A percentile compares a stretch with the other conserved stretches of the same genome.
phyloP scores from a whole-genome alignment of 2,329 filamentous ascomycete species.

The Xylariaceae sp. region DNA sequence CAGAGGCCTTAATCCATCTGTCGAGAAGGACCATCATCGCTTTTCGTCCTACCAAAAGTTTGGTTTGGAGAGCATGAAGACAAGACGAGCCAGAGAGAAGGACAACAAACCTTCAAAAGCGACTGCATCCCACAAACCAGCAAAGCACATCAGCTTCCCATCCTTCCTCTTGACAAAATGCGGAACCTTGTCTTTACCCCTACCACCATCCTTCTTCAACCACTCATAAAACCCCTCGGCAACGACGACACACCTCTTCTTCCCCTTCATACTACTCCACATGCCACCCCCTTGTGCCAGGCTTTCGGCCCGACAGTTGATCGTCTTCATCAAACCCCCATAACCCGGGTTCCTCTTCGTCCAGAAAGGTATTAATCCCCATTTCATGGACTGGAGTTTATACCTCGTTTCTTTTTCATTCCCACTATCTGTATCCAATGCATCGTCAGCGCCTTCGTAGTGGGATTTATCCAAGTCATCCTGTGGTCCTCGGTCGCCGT shows the following conservation, averaged over 20 bases:
- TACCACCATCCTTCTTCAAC: constrained; percentile 72
- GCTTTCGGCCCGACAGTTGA: constrained; percentile 93
- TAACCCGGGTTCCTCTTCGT: constrained; percentile 82
- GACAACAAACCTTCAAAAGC: constrained; percentile 63
- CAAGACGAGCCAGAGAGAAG: background rate
- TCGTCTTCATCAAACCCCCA: constrained; percentile 75
- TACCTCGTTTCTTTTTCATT: constrained; percentile 49
- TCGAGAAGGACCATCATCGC: too few species aligned
- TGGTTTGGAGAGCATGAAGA: background rate
- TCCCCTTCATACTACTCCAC: constrained; percentile 89
- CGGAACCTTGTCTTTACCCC: constrained; percentile 76
- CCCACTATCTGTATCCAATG: constrained; percentile 3
- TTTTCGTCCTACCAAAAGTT: too few species aligned
- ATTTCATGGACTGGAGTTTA: constrained; percentile 90
- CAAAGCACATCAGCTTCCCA: constrained; percentile 80
- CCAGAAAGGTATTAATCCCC: constrained; percentile 94
- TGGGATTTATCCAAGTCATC: constrained; percentile 13
- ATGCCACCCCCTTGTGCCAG: constrained; percentile 73
- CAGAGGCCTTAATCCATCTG: background rate
- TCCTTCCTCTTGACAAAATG: constrained; percentile 82
- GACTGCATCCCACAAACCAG: constrained; percentile 88
- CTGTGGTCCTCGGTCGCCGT: constrained; percentile 12
- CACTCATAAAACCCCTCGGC: constrained; percentile 97
- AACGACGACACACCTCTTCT: constrained; percentile 82
- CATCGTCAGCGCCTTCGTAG: constrained; percentile 5